Percentiles rank a stretch among this genome's conserved stretches.
These are phyloP conservation scores for Aegilops longissima DNA, from an alignment of 176 grass and related monocot species.

Conservation along the genomic window DNA sequence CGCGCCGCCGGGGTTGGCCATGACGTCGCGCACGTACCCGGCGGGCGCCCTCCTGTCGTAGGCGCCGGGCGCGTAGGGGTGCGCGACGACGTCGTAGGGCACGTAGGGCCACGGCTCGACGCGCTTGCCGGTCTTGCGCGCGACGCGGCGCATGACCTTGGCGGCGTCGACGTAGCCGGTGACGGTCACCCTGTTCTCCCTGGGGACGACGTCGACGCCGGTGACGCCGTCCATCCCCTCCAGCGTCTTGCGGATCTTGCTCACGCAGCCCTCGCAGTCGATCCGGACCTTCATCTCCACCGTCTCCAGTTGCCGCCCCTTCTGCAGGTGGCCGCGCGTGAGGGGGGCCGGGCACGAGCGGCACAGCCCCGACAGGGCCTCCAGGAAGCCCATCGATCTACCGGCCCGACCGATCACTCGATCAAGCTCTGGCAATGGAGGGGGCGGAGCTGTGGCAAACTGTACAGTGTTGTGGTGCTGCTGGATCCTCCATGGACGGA, in stretches of 20 bases:
- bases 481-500: neutral
- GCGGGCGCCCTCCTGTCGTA: constrained; percentile 54
- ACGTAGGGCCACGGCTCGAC: constrained; percentile 60
- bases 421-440: neutral
- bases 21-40: constrained; percentile 45
- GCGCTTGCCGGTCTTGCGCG: constrained; percentile 46
- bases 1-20: constrained; percentile 18
- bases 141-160: constrained; percentile 45
- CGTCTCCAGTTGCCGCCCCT: constrained; percentile 14
- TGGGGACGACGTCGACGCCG: constrained; percentile 23
- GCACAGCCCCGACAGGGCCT: constrained; percentile 4
- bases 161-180: constrained; percentile 52
- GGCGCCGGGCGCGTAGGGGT: constrained; percentile 47
- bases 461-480: neutral
- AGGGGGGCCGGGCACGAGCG: neutral
- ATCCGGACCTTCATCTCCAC: constrained; percentile 35
- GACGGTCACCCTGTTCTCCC: constrained; percentile 51
- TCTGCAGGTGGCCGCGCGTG: neutral
- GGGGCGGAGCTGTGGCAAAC: neutral
- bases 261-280: constrained; percentile 31
- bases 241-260: constrained; percentile 9
- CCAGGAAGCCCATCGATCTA: neutral
- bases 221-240: constrained; percentile 19
- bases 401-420: neutral
- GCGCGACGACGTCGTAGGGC: constrained; percentile 44